Evolutionary conservation across 1,284 basidiomycete species (phyloP), one percentile per base, ranked within the genome.

Genomic region (Malassezia slooffiae): DNA sequence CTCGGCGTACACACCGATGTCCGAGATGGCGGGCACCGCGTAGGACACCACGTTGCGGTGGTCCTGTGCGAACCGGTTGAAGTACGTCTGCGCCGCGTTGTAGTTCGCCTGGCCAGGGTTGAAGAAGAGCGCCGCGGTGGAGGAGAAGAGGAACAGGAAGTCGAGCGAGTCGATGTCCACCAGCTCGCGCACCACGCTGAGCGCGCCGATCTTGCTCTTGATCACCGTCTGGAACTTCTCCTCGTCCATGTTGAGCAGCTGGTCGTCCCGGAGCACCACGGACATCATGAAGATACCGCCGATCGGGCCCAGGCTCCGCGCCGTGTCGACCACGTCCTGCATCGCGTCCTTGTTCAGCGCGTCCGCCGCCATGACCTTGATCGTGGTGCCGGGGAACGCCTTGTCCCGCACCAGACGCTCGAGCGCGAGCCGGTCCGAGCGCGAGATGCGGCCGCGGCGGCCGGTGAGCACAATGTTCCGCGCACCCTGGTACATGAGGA

Each of bases 391-490:
- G 16, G 47, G 47, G 47, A 43, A 49, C 26, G 38, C 37, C 7
- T 36, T 36, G 38, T 49, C 47, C 23, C 41, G 36, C 27, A 44
- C 47, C 13, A 49, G 34, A 39, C 41, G 41, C 36, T 49, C 42
- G 33, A 49, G 47, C 20, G 47, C 47, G 17, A 43, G 41, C 17
- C 41, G 41, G 41, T 49, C 47, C 29, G 42, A 43, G 16, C 41
- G 47, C 30, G 41, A 38, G 30, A 48, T 48, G 11, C 38, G 47
- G 7, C 47, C 41, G 20, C 41, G 49, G 24, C 50, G 50, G 27
- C 50, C 46, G 5, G 50, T 52, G 12, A 52, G 19, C 16, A 52
- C 46, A 41, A 52, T 50, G 46, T 52, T 47, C 32, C 50, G 50
- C 23, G 50, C 50, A 17, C 50, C 50, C 6, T 35, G 34, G 34